Evolutionary conservation across 352 stramenopile species (phyloP), one percentile per base, ranked within the genome.

Genomic region (Pythium scleroteichum): DNA sequence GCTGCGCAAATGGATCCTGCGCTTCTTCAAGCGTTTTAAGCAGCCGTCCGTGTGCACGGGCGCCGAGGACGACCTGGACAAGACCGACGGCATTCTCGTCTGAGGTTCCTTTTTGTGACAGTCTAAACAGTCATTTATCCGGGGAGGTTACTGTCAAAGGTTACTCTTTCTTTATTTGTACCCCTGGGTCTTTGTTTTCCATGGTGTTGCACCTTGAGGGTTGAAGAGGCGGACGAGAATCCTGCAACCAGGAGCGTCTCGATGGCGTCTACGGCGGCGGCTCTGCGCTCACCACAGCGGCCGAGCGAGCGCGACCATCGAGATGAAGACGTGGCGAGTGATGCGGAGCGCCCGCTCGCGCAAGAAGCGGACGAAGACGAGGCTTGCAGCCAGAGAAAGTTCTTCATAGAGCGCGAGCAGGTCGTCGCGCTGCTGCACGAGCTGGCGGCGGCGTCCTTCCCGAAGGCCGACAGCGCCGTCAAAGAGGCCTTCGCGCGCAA

Each of bases 21-120:
- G 83, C 46, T 92, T 92, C 47, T 92, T 92, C 58, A 87, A 92
- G 64, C 80, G 82, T 8, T 90, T 82, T 47, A 87, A 77, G 69
- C 70, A 62, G n/a, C 54, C 53, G 1, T 72, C 65, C 16, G 35
- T 58, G 1, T 49, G 29, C 55, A 66, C 52, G 1, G 56, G 64
- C n/a, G 64, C 29, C 1, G 64, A 71, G 17, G 64, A 70, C 27
- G 64, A 66, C 22, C 41, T 71, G 7, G 57, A 66, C 29, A 66
- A 66, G 46, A 29, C 52, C 23, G 39, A 48, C 16, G 64, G 57
- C 39, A 71, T 71, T 53, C 53, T 71, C 5, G 64, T 71, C 41
- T 71, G 53, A 42, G 23, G 14, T 2, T 17, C 5, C 29, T 35
- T 5, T 35, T 35, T 35, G 29, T 35, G 29, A 10, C 29, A 35